Base-by-base conservation (phyloP, 768 basidiomycete genomes). In the Tephrocybe sp. region DNA sequence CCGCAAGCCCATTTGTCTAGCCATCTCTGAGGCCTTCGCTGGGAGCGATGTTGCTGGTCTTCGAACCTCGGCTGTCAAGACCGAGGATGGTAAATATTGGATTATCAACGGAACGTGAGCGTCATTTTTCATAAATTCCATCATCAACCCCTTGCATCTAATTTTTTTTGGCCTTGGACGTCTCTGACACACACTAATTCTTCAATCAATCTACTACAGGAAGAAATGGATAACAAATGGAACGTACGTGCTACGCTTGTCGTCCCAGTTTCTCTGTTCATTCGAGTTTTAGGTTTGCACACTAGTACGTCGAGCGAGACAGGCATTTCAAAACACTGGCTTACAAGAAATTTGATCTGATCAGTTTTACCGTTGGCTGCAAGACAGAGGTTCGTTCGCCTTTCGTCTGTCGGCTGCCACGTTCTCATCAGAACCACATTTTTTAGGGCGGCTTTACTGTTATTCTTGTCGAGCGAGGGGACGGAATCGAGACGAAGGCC, bases 171-270 rank as follows among this genome's bases (percentile, higher is more conserved):
- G n/a, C n/a, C 34, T 45, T 35, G 31, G 31, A 25, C 28, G 9
- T 30, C 37, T 34, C 38, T 54, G 18, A 37, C 36, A 5, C 32
- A 6, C 11, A 45, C 22, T 51, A 5, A 38, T 19, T 7, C 4
- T 42, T 42, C 28, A 13, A 57, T 55, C 80, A 2, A 80, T 35
- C 46, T 36, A 35, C 24, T 24, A 28, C 52, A 70, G 83, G 28
- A 93, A 92, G 78, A 91, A 91, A 72, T 89, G 87, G 86, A 89
- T 89, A 59, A 87, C 86, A 26, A 89, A 89, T 60, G 83, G 83
- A 69, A 79, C 74, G 78, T 83, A 52, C 65, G 74, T 60, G 51
- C 37, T 52, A 47, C 15, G 38, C 27, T 21, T 32, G 22, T 34
- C 44, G 45, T 28, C n/a, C 19, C 9, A 22, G 22, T 16, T 45